Evolutionary conservation across 2,329 filamentous ascomycete species (phyloP).

Genomic region (Endoconidiophora laricicola): DNA sequence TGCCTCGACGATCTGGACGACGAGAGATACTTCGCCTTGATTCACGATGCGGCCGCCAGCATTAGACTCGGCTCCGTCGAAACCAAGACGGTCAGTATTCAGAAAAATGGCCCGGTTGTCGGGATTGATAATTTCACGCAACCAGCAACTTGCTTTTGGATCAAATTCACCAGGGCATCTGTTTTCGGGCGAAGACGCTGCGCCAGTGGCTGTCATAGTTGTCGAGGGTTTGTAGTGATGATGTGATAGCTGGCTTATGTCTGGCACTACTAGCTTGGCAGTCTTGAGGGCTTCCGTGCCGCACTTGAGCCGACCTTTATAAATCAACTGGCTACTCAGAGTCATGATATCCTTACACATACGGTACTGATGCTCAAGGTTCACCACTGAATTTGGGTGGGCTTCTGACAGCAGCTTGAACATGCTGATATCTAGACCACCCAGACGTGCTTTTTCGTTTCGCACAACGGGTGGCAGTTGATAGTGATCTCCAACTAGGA

Average conservation of each 20-base stretch:
- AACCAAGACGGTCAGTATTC: constrained; percentile 65
- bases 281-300: constrained; percentile 61
- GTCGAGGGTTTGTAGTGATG: constrained; percentile 40
- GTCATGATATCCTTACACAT: constrained; percentile 98
- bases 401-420: constrained; percentile 87
- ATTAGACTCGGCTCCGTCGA: constrained; percentile 50
- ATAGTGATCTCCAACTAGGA: constrained; percentile 91
- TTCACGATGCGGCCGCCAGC: constrained; percentile 82
- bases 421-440: constrained; percentile 78
- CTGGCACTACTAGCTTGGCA: constrained; percentile 50
- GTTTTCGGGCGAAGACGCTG: constrained; percentile 2
- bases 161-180: constrained; percentile 22
- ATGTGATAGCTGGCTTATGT: constrained; percentile 41
- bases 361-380: constrained; percentile 87
- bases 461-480: constrained; percentile 88
- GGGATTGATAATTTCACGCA: constrained; percentile 54
- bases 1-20: constrained; percentile 63
- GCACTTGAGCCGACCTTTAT: constrained; percentile 77
- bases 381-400: constrained; percentile 76
- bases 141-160: constrained; percentile 45
- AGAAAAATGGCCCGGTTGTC: constrained; percentile 65
- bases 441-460: constrained; percentile 71
- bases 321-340: constrained; percentile 83
- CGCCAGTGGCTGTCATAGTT: not conserved
- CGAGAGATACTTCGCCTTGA: constrained; percentile 59